Evolutionary conservation across 2,329 filamentous ascomycete species (phyloP).

Genomic region (Aspergillus versicolor): DNA sequence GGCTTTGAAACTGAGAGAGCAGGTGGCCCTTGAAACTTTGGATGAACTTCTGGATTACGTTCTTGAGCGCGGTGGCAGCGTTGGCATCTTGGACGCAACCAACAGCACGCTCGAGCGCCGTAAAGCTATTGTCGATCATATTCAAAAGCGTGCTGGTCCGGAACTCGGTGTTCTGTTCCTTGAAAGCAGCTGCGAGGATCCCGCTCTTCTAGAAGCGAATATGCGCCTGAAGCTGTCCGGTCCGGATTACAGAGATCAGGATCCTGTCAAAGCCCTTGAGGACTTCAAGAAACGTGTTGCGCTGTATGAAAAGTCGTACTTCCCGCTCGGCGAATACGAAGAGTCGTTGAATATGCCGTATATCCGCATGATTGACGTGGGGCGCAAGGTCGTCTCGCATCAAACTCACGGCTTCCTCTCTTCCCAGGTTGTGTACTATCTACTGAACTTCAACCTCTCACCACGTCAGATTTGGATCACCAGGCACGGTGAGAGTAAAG

Average conservation of each 20-base stretch:
- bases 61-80: constrained; percentile 74
- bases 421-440: constrained; percentile 87
- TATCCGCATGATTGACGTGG: constrained; percentile 97
- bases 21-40: constrained; percentile 86
- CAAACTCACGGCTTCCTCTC: constrained; percentile 90
- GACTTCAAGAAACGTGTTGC: constrained; percentile 93
- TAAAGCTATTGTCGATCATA: constrained; percentile 77
- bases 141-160: constrained; percentile 78
- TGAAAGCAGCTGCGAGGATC: constrained; percentile 87
- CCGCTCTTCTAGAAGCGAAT: constrained; percentile 83
- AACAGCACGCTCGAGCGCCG: constrained; percentile 90
- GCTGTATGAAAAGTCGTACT: constrained; percentile 92
- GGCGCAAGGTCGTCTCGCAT: constrained; percentile 87
- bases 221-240: constrained; percentile 96
- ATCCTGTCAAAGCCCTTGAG: constrained; percentile 76
- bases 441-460: constrained; percentile 94
- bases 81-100: constrained; percentile 94
- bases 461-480: constrained; percentile 98
- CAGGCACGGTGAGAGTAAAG: constrained; percentile 83
- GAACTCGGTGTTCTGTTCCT: constrained; percentile 89
- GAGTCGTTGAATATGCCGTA: constrained; percentile 90
- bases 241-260: constrained; percentile 93
- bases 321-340: constrained; percentile 85
- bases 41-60: constrained; percentile 92
- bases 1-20: constrained; percentile 80